phyloP scores from a whole-genome alignment of 345 rosid genomes.

The Eucalyptus fibrosa region DNA sequence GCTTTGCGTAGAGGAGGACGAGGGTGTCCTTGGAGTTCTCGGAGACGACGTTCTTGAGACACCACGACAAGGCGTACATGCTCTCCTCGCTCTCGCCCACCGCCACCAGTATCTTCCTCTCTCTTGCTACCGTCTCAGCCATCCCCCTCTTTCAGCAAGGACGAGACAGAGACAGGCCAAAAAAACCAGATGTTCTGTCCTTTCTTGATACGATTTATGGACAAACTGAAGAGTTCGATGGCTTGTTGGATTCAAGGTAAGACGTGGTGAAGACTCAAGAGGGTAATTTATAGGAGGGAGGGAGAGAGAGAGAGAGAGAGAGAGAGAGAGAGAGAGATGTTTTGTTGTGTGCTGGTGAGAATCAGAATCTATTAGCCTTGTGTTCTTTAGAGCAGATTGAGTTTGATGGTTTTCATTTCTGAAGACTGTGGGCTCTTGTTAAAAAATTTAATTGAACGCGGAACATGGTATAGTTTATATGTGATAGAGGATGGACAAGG shows the following conservation, averaged over 20 bases:
- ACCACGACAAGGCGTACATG: constrained; percentile 52
- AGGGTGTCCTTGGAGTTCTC: constrained; percentile 6
- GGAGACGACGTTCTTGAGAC: constrained; percentile 20
- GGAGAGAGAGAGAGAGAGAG: no score
- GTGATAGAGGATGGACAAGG: no score
- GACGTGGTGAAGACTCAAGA: background rate
- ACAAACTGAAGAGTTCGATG: background rate
- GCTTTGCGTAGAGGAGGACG: no score
- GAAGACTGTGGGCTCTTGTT: background rate
- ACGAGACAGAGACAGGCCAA: background rate
- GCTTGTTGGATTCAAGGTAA: background rate
- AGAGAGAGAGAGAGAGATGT: no score
- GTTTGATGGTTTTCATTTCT: background rate
- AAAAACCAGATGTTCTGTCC: background rate
- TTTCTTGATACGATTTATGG: background rate
- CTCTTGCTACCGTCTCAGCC: background rate
- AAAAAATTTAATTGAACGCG: no score
- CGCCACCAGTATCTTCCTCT: constrained; percentile 33
- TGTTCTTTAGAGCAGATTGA: background rate
- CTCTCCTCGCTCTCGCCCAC: constrained; percentile 54
- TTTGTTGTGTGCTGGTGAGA: background rate
- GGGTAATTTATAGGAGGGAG: background rate
- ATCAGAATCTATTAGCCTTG: background rate
- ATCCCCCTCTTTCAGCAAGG: background rate
- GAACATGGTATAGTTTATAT: no score